Evolutionary conservation across 2,329 filamentous ascomycete genomes (phyloP), one percentile per base, ranked within the genome.

Genomic region (Ramularia endophylla): DNA sequence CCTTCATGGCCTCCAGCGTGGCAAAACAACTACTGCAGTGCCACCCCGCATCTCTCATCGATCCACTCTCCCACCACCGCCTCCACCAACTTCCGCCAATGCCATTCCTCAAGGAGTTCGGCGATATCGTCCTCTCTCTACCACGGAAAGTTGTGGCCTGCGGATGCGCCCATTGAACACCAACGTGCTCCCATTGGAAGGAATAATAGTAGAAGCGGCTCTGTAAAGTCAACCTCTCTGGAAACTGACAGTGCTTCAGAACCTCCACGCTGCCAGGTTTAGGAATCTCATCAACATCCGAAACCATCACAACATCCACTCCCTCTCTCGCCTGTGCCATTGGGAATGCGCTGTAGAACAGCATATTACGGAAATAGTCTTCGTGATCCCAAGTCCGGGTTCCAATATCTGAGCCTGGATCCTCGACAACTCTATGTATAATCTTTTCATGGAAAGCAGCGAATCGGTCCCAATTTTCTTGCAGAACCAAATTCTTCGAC

Each of bases 11-110:
- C 4, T 65, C 65, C n/a, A 81, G 60, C 0, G 74, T 80, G n/a
- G 67, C 61, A 55, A 80, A 80, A 62, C 78, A 81, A 41, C 67
- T 74, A 37, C 73, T 77, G 65, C 78, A 82, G 58, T 81, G 77
- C 78, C 78, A 82, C 0, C 64, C 71, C 0, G 75, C 73, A 50
- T 76, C 71, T 51, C 58, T 58, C 27, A 79, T 47, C 5, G 66
- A 64, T 6, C 61, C 67, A 47, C 66, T 68, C 46, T 76, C 69
- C 38, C 50, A 52, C 56, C 55, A 59, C 17, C 50, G 41, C 3
- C 36, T 40, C 4, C 48, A 22, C 3, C 32, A 28, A 2, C 35
- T 44, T 40, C 31, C 41, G 41, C 36, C 32, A 63, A 59, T 28
- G 67, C 30, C 69, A 65, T 47, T 68, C 16, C 77, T 72, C 37